Conservation (phyloP, 2,329 filamentous ascomycete genomes). For the Rugonectria rugulosa region DNA sequence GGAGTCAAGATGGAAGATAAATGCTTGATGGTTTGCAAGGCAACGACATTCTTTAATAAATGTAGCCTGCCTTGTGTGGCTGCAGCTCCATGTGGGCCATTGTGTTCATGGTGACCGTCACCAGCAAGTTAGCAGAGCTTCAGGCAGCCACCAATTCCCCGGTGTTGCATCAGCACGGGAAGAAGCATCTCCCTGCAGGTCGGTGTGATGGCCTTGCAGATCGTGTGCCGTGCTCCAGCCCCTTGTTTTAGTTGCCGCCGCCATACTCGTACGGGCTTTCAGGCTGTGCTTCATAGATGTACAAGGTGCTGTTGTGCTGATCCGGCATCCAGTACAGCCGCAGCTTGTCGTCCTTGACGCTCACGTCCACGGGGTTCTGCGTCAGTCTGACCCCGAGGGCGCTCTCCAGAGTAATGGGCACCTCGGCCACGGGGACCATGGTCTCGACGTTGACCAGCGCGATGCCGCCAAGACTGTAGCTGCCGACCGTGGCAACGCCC, state of each 20-base stretch:
- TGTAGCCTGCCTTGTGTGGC: slow-evolving; percentile 24
- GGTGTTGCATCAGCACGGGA: neutral
- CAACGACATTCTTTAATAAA: slow-evolving; percentile 22
- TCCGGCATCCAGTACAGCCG: slow-evolving; percentile 57
- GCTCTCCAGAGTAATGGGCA: slow-evolving; percentile 53
- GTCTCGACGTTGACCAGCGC: slow-evolving; percentile 55
- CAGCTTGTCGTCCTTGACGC: slow-evolving; percentile 52
- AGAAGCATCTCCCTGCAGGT: neutral
- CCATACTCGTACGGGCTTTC: slow-evolving; percentile 31
- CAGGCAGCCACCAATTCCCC: slow-evolving; percentile 32
- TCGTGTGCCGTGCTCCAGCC: neutral
- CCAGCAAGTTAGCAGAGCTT: slow-evolving; percentile 11
- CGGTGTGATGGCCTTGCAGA: too few species aligned
- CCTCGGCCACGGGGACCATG: slow-evolving; percentile 54
- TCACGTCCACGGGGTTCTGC: slow-evolving; percentile 57
- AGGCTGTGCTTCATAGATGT: slow-evolving; percentile 53
- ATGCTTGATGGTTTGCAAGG: slow-evolving; percentile 17
- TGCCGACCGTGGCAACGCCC: slow-evolving; percentile 50
- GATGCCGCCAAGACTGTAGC: slow-evolving; percentile 51
- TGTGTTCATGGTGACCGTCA: slow-evolving; percentile 1
- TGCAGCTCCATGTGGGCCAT: slow-evolving; percentile 8
- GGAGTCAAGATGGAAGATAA: too few species aligned
- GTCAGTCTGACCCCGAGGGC: slow-evolving; percentile 50
- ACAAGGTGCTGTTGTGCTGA: slow-evolving; percentile 54
- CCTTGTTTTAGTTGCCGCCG: slow-evolving; percentile 19